phyloP scores from a whole-genome alignment of 2,329 filamentous ascomycete genomes.

The Amphichorda felina region DNA sequence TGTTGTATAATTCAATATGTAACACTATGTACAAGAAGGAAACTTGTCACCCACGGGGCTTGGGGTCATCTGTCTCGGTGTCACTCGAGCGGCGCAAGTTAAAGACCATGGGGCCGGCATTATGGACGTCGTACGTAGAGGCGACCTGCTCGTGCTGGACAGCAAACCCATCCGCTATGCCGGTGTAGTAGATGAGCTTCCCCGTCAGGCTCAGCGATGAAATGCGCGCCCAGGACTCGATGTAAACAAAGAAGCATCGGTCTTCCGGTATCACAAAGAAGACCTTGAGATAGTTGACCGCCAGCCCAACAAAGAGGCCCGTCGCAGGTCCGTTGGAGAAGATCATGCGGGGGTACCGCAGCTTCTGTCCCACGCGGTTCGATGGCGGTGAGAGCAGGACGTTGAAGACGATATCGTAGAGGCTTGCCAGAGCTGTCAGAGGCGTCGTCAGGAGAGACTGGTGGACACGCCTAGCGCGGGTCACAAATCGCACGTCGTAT shows the following conservation, averaged over 20 bases:
- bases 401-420: constrained; percentile 44
- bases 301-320: constrained; percentile 59
- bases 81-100: constrained; percentile 15
- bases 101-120: constrained; percentile 27
- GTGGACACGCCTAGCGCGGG: constrained; percentile 70
- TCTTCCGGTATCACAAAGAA: constrained; percentile 29
- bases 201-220: constrained; percentile 76
- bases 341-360: constrained; percentile 58
- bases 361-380: constrained; percentile 9
- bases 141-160: constrained; percentile 69
- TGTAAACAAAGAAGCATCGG: constrained; percentile 65
- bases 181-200: constrained; percentile 51
- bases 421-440: constrained; percentile 51
- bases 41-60: no score
- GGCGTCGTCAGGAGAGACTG: constrained; percentile 68
- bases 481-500: constrained; percentile 56
- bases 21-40: neutral
- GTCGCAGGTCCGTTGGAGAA: constrained; percentile 85
- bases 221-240: constrained; percentile 88
- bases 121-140: constrained; percentile 24
- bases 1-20: no score
- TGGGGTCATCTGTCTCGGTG: no score
- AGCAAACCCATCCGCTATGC: constrained; percentile 64
- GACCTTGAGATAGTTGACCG: constrained; percentile 35
- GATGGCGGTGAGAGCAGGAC: constrained; percentile 32